Conservation (phyloP, 495 filamentous ascomycete species). For the Trichoderma parareesei region DNA sequence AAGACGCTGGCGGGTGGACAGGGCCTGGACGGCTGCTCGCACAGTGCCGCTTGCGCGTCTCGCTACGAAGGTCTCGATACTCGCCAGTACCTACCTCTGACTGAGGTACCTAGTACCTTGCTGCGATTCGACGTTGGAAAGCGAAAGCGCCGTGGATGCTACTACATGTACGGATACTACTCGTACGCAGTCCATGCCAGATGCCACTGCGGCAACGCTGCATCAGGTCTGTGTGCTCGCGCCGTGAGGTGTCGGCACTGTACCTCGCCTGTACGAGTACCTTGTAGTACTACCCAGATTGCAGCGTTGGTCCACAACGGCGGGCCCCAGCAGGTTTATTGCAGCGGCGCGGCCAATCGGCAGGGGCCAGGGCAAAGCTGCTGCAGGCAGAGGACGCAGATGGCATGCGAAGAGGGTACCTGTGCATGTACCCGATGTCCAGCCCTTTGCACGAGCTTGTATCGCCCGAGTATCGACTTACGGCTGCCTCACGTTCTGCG, state of each 20-base stretch:
- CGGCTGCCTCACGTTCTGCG: no score
- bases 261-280: no score
- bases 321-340: slow-evolving; percentile 4
- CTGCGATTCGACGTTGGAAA: no score
- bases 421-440: not conserved
- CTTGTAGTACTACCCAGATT: not conserved
- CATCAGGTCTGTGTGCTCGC: no score
- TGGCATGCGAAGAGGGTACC: not conserved
- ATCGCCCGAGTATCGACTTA: no score
- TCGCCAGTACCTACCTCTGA: not conserved
- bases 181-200: no score
- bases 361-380: slow-evolving; percentile 8
- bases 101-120: no score
- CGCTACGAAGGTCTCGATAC: not conserved
- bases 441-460: no score
- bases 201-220: no score
- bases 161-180: no score
- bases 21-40: not conserved
- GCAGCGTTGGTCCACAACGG: not conserved
- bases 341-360: slow-evolving; percentile 5
- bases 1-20: not conserved
- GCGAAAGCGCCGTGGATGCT: no score
- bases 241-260: no score
- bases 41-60: not conserved
- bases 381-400: not conserved